These are phyloP conservation scores for Xylona heveae DNA, from an alignment of 495 filamentous ascomycete species.

Conservation along the genomic window DNA sequence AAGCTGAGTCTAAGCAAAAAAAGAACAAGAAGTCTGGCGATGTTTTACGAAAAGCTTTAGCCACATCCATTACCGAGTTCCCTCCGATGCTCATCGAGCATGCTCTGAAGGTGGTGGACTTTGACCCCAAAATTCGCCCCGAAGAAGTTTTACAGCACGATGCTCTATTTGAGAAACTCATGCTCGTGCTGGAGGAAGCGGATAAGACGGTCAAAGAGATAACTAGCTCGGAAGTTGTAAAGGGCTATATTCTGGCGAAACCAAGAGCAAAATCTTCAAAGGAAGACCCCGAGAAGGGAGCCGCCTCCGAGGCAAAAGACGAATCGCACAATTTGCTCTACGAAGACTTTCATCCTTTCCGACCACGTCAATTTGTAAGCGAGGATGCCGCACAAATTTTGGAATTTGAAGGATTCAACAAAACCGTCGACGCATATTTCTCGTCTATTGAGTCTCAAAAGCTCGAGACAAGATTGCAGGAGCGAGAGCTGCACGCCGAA, in stretches of 20 bases:
- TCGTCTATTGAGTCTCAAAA: constrained; percentile 91
- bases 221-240: constrained; percentile 31
- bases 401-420: constrained; percentile 67
- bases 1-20: constrained; percentile 31
- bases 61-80: constrained; percentile 64
- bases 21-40: constrained; percentile 56
- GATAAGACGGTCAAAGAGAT: constrained; percentile 36
- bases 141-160: constrained; percentile 48
- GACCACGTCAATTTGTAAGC: constrained; percentile 60
- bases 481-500: constrained; percentile 61
- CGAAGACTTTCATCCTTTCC: constrained; percentile 90
- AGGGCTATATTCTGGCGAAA: constrained; percentile 83
- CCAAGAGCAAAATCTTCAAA: constrained; percentile 11
- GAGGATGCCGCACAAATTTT: constrained; percentile 41
- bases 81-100: constrained; percentile 78
- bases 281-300: constrained; percentile 13
- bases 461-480: constrained; percentile 59
- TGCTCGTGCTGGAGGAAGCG: constrained; percentile 45
- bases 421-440: constrained; percentile 71
- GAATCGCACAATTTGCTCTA: constrained; percentile 35
- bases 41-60: constrained; percentile 54
- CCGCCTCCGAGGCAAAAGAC: constrained; percentile 13
- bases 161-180: constrained; percentile 35
- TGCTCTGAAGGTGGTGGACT: constrained; percentile 42
- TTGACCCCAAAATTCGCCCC: constrained; percentile 42